These are phyloP conservation scores for Wallemia hederae DNA, from an alignment of 1,284 basidiomycete species.

Conservation along the genomic window DNA sequence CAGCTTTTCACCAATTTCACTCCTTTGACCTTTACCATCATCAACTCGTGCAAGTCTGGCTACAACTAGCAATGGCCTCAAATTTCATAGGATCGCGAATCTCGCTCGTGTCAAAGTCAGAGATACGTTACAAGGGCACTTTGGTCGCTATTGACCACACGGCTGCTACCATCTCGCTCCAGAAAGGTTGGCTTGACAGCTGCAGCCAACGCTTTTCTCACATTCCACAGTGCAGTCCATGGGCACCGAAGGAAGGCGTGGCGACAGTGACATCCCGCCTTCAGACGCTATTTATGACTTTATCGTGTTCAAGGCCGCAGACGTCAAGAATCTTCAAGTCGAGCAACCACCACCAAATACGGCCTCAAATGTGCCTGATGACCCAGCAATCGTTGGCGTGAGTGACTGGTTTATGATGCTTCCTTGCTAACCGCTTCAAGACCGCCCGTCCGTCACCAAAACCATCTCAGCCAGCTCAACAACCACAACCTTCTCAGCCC, in stretches of 20 bases:
- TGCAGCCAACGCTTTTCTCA: neutral
- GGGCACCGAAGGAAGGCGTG: neutral
- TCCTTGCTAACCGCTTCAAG: neutral
- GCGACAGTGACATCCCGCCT: neutral
- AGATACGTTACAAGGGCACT: neutral
- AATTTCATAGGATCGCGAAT: neutral
- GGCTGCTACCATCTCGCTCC: neutral
- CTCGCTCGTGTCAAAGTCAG: neutral
- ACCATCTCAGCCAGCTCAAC: neutral
- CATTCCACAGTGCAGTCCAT: neutral
- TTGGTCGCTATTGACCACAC: constrained; percentile 1
- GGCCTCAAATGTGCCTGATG: neutral
- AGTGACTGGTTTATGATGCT: neutral
- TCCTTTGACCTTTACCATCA: too few relatives aligned
- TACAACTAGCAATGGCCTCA: neutral
- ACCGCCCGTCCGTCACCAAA: neutral
- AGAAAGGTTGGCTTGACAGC: neutral
- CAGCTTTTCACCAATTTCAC: too few relatives aligned
- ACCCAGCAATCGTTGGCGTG: neutral
- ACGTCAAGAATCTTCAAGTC: constrained; percentile 1
- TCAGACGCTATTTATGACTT: neutral
- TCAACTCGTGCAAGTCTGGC: too few relatives aligned
- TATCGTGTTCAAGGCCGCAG: neutral
- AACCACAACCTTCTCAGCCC: neutral
- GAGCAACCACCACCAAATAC: neutral